Conservation (phyloP, 352 stramenopile genomes). For the Thraustotheca clavata region DNA sequence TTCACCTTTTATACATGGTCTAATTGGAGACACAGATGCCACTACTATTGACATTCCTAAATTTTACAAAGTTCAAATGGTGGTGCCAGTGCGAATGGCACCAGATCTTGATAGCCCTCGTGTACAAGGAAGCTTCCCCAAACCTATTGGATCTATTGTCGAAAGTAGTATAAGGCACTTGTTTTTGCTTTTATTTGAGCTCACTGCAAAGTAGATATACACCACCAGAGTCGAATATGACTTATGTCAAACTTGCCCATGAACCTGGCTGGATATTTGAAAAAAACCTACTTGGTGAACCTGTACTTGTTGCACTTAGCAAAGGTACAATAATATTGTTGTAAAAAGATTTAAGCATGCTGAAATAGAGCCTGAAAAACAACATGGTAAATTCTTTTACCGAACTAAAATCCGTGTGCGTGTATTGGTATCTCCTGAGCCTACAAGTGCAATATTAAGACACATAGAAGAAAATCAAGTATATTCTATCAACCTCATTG, state of each 20-base stretch:
- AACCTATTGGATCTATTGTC: conserved; percentile 62
- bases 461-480: conserved; percentile 19
- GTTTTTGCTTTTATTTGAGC: neutral
- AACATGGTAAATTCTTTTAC: conserved; percentile 77
- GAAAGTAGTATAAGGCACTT: conserved; percentile 58
- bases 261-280: conserved; percentile 74
- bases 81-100: conserved; percentile 55
- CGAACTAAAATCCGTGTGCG: conserved; percentile 28
- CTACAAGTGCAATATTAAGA: conserved; percentile 48
- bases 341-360: conserved; percentile 13
- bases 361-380: conserved; percentile 65
- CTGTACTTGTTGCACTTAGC: conserved; percentile 33
- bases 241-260: conserved; percentile 69
- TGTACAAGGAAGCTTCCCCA: conserved; percentile 49
- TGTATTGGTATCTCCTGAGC: conserved; percentile 63
- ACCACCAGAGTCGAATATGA: conserved; percentile 61
- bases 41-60: conserved; percentile 38
- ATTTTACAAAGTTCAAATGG: conserved; percentile 65
- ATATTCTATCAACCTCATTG: neutral
- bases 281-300: conserved; percentile 65
- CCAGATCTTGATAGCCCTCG: conserved; percentile 71
- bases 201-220: conserved; percentile 29
- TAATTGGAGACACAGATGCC: neutral
- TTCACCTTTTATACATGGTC: neutral
- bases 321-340: conserved; percentile 12